phyloP scores from a whole-genome alignment of 2,329 filamentous ascomycete species.

The Fusarium penzigii region DNA sequence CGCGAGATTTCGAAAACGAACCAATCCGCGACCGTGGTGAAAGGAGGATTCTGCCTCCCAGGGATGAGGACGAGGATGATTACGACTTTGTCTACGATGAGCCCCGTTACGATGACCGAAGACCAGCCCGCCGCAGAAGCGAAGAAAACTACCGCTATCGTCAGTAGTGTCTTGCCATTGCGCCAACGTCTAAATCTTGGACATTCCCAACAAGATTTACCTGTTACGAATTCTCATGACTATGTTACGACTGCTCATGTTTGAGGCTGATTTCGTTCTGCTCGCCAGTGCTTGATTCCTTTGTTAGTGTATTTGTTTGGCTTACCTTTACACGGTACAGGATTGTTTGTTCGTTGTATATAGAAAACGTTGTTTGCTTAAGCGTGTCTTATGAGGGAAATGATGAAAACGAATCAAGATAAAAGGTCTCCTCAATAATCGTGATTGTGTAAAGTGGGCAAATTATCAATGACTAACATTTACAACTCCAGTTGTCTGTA shows the following conservation, averaged over 20 bases:
- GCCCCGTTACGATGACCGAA: conserved; percentile 29
- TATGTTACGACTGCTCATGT: neutral
- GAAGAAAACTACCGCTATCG: conserved; percentile 27
- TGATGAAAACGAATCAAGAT: neutral
- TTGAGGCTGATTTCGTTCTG: neutral
- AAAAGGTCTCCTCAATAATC: neutral
- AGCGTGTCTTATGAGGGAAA: neutral
- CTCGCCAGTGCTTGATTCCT: neutral
- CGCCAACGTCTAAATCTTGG: neutral
- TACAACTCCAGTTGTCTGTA: too few relatives aligned
- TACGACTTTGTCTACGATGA: conserved; percentile 34
- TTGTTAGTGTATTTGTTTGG: neutral
- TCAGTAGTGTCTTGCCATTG: conserved; percentile 10
- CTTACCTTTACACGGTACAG: neutral
- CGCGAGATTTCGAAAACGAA: conserved; percentile 10
- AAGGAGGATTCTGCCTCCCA: conserved; percentile 19
- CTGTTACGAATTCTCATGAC: conserved; percentile 16
- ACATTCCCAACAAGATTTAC: neutral
- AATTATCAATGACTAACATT: neutral
- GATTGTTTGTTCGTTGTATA: neutral
- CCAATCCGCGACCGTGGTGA: conserved; percentile 5
- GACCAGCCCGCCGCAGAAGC: conserved; percentile 24
- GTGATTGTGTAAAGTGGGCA: neutral
- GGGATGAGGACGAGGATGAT: conserved; percentile 27
- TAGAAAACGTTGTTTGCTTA: neutral